phyloP scores from a whole-genome alignment of 2,329 filamentous ascomycete species.

The Alternaria viburni region DNA sequence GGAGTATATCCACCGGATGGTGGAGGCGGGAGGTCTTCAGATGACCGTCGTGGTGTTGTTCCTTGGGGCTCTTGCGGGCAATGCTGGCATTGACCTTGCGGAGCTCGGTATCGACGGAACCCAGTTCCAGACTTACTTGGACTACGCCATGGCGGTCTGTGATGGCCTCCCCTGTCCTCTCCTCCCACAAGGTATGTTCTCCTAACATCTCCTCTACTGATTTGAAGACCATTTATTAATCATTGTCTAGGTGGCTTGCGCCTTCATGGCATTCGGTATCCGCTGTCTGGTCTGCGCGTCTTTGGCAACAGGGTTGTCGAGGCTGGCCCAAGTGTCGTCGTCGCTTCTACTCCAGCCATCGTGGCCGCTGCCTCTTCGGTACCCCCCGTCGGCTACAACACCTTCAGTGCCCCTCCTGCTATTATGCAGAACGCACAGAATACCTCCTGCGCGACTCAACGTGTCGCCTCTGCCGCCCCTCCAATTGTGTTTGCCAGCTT shows the following conservation, averaged over 20 bases:
- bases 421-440: not conserved
- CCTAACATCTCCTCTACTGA: not conserved
- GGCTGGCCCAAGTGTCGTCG: not conserved
- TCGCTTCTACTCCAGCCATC: not conserved
- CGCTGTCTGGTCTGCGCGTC: conserved; percentile 2
- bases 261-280: conserved; percentile 3
- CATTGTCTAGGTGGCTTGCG: not conserved
- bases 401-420: not conserved
- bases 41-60: conserved; percentile 3
- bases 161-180: conserved; percentile 1
- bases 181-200: conserved; percentile 3
- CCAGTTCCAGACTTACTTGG: conserved; percentile 2
- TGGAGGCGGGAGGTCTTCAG: not conserved
- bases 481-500: not conserved
- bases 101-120: conserved; percentile 1
- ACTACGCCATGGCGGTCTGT: not conserved
- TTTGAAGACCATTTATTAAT: not conserved
- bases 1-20: not conserved
- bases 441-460: not conserved
- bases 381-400: not conserved
- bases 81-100: not conserved
- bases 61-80: not conserved
- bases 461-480: not conserved
- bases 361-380: not conserved
- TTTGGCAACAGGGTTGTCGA: not conserved